Conservation (phyloP, 345 rosid genomes). For the Jatropha curcas region DNA sequence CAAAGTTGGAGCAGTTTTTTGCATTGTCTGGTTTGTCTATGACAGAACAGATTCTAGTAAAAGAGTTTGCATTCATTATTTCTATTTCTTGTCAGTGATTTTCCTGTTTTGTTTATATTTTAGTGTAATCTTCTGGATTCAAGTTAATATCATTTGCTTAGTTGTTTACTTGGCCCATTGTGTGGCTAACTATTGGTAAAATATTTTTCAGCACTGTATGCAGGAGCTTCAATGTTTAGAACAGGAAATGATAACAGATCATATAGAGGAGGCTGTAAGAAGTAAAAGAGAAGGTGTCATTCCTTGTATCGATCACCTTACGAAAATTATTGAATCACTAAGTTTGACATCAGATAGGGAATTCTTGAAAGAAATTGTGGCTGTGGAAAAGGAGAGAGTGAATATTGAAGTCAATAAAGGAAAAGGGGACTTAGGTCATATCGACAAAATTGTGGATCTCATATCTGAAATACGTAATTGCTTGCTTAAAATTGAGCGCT, state of each 20-base stretch:
- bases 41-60: not conserved
- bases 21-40: no score
- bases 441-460: slow-evolving; percentile 51
- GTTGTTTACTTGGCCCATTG: slow-evolving; percentile 15
- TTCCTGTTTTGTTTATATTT: slow-evolving; percentile 3
- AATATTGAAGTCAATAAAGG: slow-evolving; percentile 36
- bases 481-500: slow-evolving; percentile 56
- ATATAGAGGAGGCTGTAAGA: slow-evolving; percentile 51
- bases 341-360: slow-evolving; percentile 64
- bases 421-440: slow-evolving; percentile 43
- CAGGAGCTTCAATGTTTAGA: slow-evolving; percentile 57
- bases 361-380: slow-evolving; percentile 72
- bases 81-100: not conserved
- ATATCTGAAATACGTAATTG: slow-evolving; percentile 61
- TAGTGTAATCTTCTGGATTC: slow-evolving; percentile 16
- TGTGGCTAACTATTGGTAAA: slow-evolving; percentile 31
- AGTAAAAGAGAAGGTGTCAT: slow-evolving; percentile 46
- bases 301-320: slow-evolving; percentile 47
- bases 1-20: no score
- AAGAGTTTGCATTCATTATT: slow-evolving; percentile 4
- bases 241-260: slow-evolving; percentile 46
- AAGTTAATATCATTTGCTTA: not conserved
- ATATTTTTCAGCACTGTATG: slow-evolving; percentile 56
- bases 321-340: slow-evolving; percentile 53
- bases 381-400: slow-evolving; percentile 77